Evolutionary conservation across 345 rosid species (phyloP).

Genomic region (Pseudoturritis turrita): DNA sequence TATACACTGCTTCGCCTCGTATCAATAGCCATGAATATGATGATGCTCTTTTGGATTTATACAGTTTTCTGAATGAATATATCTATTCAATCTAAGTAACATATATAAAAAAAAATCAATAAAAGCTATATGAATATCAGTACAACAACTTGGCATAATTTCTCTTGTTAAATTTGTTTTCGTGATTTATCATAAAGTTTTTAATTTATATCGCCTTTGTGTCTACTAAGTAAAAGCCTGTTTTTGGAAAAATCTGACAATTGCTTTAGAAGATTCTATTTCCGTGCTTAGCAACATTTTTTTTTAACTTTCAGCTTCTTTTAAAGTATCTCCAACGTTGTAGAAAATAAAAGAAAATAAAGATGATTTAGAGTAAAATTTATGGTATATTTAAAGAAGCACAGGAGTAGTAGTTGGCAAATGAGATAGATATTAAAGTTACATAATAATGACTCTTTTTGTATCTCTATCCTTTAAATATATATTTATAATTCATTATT

Average conservation of each 20-base stretch:
- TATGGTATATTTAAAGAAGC: conserved; percentile 13
- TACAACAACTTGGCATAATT: background rate
- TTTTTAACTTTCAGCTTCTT: background rate
- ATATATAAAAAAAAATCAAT: background rate
- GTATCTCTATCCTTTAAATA: background rate
- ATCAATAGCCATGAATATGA: background rate
- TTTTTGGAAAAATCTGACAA: conserved; percentile 20
- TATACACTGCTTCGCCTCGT: conserved; percentile 8
- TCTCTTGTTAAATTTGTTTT: background rate
- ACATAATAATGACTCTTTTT: conserved; percentile 16
- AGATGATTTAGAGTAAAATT: background rate
- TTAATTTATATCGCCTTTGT: background rate
- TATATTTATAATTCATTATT: background rate
- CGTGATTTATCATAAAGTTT: background rate
- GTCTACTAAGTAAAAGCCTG: conserved; percentile 5
- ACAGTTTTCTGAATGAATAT: background rate
- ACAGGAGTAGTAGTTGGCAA: conserved; percentile 23
- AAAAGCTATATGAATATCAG: background rate
- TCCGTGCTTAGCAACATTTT: conserved; percentile 17
- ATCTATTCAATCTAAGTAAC: background rate
- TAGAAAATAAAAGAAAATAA: background rate
- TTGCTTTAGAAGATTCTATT: conserved; percentile 29
- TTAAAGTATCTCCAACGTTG: background rate
- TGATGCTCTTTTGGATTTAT: background rate
- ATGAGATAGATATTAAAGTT: conserved; percentile 14